Conservation (phyloP, 441 rosid genomes). For the Syzygium syzygioides region DNA sequence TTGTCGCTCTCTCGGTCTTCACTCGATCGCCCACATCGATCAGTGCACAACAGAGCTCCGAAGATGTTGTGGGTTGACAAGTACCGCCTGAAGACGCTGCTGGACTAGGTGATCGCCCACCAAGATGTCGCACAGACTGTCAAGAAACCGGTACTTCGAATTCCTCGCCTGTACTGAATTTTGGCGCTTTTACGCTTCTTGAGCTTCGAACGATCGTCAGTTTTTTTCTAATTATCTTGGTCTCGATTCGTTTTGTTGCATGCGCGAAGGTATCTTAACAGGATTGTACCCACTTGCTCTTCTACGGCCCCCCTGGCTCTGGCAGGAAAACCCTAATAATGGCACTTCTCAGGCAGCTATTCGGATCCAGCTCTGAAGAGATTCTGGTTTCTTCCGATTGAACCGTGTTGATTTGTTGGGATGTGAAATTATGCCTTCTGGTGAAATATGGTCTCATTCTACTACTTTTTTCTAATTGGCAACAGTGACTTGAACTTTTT, state of each 20-base stretch:
- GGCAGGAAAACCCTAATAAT: slow-evolving; percentile 98
- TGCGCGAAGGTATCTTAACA: slow-evolving; percentile 62
- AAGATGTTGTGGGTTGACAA: slow-evolving; percentile 96
- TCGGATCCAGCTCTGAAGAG: slow-evolving; percentile 81
- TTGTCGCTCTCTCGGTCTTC: neutral
- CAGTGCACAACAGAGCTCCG: neutral
- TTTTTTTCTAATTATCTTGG: neutral
- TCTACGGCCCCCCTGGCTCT: slow-evolving; percentile 87
- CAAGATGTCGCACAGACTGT: slow-evolving; percentile 74
- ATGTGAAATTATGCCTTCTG: neutral
- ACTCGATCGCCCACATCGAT: neutral
- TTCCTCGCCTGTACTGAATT: neutral
- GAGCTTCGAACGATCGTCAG: neutral
- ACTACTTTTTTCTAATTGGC: neutral
- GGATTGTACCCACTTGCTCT: slow-evolving; percentile 90
- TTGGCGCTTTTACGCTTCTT: neutral
- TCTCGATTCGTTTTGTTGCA: neutral
- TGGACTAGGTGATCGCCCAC: slow-evolving; percentile 69
- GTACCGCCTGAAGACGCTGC: slow-evolving; percentile 83
- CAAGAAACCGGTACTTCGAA: slow-evolving; percentile 58
- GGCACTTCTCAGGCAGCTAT: slow-evolving; percentile 79
- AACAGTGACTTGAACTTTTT: neutral
- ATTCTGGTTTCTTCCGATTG: slow-evolving; percentile 11
- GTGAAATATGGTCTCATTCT: neutral
- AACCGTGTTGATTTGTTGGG: neutral